These are phyloP conservation scores for Phytomonas francai DNA, from an alignment of 208 protist species.

Conservation along the genomic window DNA sequence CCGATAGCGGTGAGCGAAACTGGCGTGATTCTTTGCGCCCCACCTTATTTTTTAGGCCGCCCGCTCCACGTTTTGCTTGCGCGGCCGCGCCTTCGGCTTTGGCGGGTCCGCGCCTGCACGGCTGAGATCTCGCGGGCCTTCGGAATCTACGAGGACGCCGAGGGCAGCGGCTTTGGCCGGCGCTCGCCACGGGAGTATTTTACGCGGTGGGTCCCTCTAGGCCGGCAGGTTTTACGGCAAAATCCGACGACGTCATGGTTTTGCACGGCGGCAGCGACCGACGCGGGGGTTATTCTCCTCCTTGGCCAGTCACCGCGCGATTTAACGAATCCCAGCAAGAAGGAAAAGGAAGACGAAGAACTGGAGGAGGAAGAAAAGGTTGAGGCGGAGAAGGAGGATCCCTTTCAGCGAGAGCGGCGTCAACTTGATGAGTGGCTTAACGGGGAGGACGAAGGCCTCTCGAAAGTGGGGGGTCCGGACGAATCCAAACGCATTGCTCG, in stretches of 20 bases:
- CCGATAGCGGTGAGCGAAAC: constrained; percentile 36
- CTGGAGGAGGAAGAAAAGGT: no score
- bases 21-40: constrained; percentile 22
- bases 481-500: no score
- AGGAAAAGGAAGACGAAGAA: no score
- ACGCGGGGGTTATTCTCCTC: constrained; percentile 28
- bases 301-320: constrained; percentile 19
- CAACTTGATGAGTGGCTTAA: no score
- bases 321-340: no score
- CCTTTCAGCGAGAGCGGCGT: no score
- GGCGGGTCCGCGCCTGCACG: constrained; percentile 32
- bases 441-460: no score
- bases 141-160: constrained; percentile 20
- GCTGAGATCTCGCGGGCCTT: constrained; percentile 28
- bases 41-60: constrained; percentile 16
- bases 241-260: constrained; percentile 21
- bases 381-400: no score
- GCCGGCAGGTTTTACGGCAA: constrained; percentile 19
- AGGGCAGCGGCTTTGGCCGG: constrained; percentile 16
- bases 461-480: no score
- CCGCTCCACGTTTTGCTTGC: constrained; percentile 31
- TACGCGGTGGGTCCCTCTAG: constrained; percentile 34
- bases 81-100: constrained; percentile 34
- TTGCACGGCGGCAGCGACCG: constrained; percentile 26
- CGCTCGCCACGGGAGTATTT: constrained; percentile 30